These are phyloP conservation scores for Pseudocercospora vitis DNA, from an alignment of 2,329 filamentous ascomycete genomes.

Conservation along the genomic window DNA sequence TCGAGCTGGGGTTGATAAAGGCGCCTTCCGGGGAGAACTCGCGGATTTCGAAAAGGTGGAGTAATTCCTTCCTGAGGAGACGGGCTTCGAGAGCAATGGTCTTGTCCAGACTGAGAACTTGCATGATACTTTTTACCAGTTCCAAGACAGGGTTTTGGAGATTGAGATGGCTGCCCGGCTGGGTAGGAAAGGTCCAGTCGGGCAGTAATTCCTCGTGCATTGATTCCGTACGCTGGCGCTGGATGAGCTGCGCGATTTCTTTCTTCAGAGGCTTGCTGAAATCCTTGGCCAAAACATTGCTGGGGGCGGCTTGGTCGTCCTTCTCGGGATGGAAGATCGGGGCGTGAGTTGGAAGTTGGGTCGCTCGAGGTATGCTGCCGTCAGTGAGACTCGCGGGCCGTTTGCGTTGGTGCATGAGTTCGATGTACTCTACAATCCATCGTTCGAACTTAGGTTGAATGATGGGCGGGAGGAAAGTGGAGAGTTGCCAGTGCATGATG, in stretches of 20 bases:
- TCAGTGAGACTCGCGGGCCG: constrained; percentile 53
- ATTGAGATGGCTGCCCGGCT: constrained; percentile 70
- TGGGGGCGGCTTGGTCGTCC: constrained; percentile 56
- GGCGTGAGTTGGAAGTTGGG: constrained; percentile 60
- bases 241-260: constrained; percentile 77
- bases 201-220: constrained; percentile 82
- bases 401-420: constrained; percentile 88
- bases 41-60: constrained; percentile 87
- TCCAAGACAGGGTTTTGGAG: constrained; percentile 76
- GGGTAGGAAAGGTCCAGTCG: constrained; percentile 81
- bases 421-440: constrained; percentile 92
- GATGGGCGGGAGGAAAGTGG: constrained; percentile 76
- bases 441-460: constrained; percentile 84
- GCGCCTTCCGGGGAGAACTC: constrained; percentile 88
- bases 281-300: constrained; percentile 70
- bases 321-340: constrained; percentile 58
- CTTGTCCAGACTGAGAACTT: constrained; percentile 86
- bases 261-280: constrained; percentile 91
- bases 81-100: constrained; percentile 86
- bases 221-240: constrained; percentile 82
- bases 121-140: constrained; percentile 89
- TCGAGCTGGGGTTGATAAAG: constrained; percentile 81
- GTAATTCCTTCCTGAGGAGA: constrained; percentile 81
- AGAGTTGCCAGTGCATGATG: constrained; percentile 98
- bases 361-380: constrained; percentile 53